phyloP scores from a whole-genome alignment of 768 basidiomycete genomes.

The Mycena kentingensis region DNA sequence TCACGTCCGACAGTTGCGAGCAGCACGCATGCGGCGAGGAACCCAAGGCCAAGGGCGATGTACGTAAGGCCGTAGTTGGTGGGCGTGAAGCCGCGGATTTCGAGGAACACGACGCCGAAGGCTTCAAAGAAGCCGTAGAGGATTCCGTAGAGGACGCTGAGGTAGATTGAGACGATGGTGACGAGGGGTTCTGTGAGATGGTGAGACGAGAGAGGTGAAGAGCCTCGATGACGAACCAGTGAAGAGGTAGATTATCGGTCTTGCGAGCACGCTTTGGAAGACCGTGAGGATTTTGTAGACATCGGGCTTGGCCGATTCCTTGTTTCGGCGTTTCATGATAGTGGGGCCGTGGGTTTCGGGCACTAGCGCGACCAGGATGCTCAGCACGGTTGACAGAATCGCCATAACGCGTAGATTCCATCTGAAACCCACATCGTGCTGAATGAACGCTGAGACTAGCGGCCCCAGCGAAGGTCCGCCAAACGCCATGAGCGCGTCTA shows the following conservation, averaged over 20 bases:
- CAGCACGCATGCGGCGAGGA: conserved; percentile 11
- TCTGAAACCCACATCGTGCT: conserved; percentile 13
- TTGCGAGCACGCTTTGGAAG: conserved; percentile 7
- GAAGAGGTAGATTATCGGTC: conserved; percentile 17
- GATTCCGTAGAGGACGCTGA: conserved; percentile 16
- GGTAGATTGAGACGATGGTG: conserved; percentile 17
- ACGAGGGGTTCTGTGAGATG: conserved; percentile 18
- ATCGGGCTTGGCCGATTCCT: not conserved
- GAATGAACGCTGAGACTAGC: conserved; percentile 14
- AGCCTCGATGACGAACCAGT: conserved; percentile 3
- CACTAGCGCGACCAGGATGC: conserved; percentile 7
- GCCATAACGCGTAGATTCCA: conserved; percentile 22
- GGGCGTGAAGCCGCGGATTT: conserved; percentile 16
- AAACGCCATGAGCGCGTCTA: conserved; percentile 19
- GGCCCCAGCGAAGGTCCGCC: conserved; percentile 21
- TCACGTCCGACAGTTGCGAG: conserved; percentile 13
- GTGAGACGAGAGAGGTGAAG: too few species aligned
- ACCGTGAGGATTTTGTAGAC: conserved; percentile 9
- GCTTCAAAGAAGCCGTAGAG: conserved; percentile 21
- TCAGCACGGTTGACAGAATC: conserved; percentile 14
- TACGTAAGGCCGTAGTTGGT: conserved; percentile 18
- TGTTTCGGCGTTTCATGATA: conserved; percentile 10
- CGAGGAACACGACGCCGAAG: conserved; percentile 12
- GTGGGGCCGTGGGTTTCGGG: conserved; percentile 23
- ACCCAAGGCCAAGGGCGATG: conserved; percentile 19